Base-by-base conservation (phyloP, 75 land plant genomes). In the Pinus tabuliformis region DNA sequence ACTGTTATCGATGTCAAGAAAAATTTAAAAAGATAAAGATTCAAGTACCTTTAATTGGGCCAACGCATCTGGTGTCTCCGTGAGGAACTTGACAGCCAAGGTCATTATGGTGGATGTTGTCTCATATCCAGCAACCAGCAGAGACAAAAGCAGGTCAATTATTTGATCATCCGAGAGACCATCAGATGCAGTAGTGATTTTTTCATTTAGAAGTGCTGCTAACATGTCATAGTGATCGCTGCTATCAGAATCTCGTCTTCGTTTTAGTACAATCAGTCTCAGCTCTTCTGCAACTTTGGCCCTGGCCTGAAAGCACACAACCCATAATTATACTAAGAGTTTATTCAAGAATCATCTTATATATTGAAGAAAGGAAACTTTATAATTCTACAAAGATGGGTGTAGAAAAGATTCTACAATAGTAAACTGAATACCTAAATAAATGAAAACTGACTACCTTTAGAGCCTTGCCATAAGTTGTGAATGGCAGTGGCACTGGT, bases 71-170 rank as follows among this genome's bases (percentile, higher is more conserved):
- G 96, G 94, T 11, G 83, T 76, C 70, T 95, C 96, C 6, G 97
- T 88, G 70, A 95, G 85, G 78, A 89, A 93, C 83, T 91, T 93
- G 73, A 95, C 89, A 12, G 96, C 86, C 18, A 93, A 81, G 57
- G 93, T 91, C 89, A 95, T 93, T 78, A 84, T 86, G 65, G 91
- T 91, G 24, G 94, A 88, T 3, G 98, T 93, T 14, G 98, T 95
- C 73, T 95, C 96, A 37, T 95, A 91, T 36, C 96, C 98, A 8
- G 96, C 96, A 39, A 95, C 93, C 30, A 95, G 86, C 58, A 95
- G 60, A 37, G 90, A 79, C 66, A 91, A 70, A 57, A 95, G 33
- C 75, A 91, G 85, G 61, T 95, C 98, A 57, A 89, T 83, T 1
- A 90, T 85, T 76, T 90, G 82, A 73, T 89, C 90, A 22, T 95